Evolutionary conservation across 805 yeast species (phyloP), one percentile per base, ranked within the genome.

Genomic region (Huiozyma naganishii): DNA sequence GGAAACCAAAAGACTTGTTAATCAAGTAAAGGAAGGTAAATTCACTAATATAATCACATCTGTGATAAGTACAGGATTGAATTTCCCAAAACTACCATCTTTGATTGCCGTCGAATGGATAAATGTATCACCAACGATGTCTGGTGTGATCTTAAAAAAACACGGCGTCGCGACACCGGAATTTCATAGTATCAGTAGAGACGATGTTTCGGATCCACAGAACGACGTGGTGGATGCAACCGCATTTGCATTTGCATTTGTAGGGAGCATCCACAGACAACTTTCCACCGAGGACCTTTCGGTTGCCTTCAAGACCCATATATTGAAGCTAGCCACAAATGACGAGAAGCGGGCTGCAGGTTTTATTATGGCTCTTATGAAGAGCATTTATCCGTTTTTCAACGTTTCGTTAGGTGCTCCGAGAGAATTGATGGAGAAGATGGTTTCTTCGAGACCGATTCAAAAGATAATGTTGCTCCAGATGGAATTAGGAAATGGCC

Each of bases 351-450:
- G 65, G 37, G 62, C 62, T 0, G 51, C 48, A n/a, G 48, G 51
- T 8, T 60, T 59, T 41, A 50, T 60, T 11, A 52, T 54, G 37
- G 45, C 43, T 5, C 40, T 60, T 7, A 57, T 60, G 49, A 44
- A 57, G 1, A 51, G 52, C 12, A 43, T 62, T 9, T 62, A 58
- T 41, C 55, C 64, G 30, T 57, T 63, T 37, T 63, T 62, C 41
- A 63, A 63, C 39, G 57, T 63, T 6, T 49, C 59, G 6, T 59
- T 64, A 5, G 65, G 62, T 45, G 64, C 66, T 7, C 59, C 63
- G 11, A 57, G 56, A 40, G 67, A 62, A 36, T 49, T 60, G 10
- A 54, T 62, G 52, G 66, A 63, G 39, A 63, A 62, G 41, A 55
- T 62, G 52, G 53, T 61, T 9, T 55, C 61, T 27, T 59, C 65